Base-by-base conservation (phyloP, 2,329 filamentous ascomycete genomes). In the Septoria petroselini region DNA sequence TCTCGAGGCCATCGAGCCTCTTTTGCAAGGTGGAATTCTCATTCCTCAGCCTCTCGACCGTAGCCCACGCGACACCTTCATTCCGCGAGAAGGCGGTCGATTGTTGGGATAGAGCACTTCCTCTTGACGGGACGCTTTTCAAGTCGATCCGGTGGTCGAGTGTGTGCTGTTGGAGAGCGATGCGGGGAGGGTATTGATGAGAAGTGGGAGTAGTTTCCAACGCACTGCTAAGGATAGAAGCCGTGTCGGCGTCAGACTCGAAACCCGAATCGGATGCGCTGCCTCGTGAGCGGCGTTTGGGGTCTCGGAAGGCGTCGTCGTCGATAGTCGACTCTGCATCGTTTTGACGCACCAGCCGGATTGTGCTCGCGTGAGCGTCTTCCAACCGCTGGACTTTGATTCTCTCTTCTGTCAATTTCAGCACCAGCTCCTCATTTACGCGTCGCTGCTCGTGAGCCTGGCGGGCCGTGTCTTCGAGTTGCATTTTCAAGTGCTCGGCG, bases 381-480 rank as follows among this genome's bases (percentile, higher is more conserved):
- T 68, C 40, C 63, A 61, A 47, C 65, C 64, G 58, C 41, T 50
- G 59, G 15, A 67, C 66, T 19, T 70, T 72, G 64, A 59, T 69
- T 48, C 70, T 69, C 54, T 77, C 75, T 37, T 69, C 62, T 29
- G 73, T 71, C 5, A 80, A 58, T 51, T 78, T 72, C 25, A 72
- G 68, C 1, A 71, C 71, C 58, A 81, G 67, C 29, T 73, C 73
- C 52, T 72, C 70, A 68, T 82, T 81, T 41, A 76, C 73, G 57
- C 73, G 73, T 51, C 81, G 78, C 60, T 82, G 79, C 58, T 81
- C 76, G 12, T 71, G 66, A 2, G 77, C 75, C 52, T 75, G 74
- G 27, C 73, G 73, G 4, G 79, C 77, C 73, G 83, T 78, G 30
- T 77, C 78, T 62, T 82, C 77, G 15, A 84, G 70, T 64, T 84